These are phyloP conservation scores for Hebeloma cylindrosporum DNA, from an alignment of 768 basidiomycete species.

Conservation along the genomic window DNA sequence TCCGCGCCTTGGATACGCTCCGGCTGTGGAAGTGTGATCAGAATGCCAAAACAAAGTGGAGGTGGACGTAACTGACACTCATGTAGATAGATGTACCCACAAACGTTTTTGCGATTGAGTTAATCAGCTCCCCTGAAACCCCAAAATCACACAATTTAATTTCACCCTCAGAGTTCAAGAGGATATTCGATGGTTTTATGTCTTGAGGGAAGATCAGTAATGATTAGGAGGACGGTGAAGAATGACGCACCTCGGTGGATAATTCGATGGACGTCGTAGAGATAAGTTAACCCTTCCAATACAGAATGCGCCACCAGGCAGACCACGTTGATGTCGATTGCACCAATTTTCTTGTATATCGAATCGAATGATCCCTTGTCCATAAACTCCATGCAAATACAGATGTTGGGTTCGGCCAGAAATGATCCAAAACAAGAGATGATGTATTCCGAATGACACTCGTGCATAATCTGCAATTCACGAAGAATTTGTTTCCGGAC, in stretches of 20 bases:
- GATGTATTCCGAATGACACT: constrained; percentile 90
- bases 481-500: constrained; percentile 97
- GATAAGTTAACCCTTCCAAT: constrained; percentile 90
- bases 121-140: constrained; percentile 97
- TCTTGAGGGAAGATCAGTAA: constrained; percentile 47
- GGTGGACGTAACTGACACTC: constrained; percentile 66
- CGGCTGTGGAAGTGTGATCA: constrained; percentile 54
- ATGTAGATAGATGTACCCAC: constrained; percentile 99
- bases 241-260: constrained; percentile 87
- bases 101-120: constrained; percentile 98
- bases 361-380: constrained; percentile 92
- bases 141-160: constrained; percentile 99
- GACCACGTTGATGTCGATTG: constrained; percentile 91
- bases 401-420: constrained; percentile 95
- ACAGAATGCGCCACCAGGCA: constrained; percentile 92
- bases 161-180: constrained; percentile 90
- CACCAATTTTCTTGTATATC: constrained; percentile 92
- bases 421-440: constrained; percentile 98
- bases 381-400: constrained; percentile 98
- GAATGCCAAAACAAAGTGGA: not conserved
- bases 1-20: constrained; percentile 98
- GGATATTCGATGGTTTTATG: constrained; percentile 98
- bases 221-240: not conserved
- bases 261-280: constrained; percentile 96
- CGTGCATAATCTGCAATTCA: constrained; percentile 98